Conservation (phyloP, 768 basidiomycete genomes). For the Boletus reticuloceps region DNA sequence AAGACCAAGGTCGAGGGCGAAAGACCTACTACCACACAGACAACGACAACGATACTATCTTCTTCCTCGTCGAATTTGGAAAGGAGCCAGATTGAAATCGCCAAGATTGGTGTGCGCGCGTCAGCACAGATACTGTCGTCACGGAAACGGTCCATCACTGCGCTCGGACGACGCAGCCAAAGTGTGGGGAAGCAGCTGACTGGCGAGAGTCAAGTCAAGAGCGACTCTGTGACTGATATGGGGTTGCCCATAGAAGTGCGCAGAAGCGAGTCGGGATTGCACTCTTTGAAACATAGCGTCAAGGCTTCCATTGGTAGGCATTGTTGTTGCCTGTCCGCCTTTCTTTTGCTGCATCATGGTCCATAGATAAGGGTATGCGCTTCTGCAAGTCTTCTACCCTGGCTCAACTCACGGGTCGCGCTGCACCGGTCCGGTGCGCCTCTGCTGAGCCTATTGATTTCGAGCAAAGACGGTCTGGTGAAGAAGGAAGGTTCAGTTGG, state of each 20-base stretch:
- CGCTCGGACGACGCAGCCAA: constrained; percentile 10
- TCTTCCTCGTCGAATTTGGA: constrained; percentile 24
- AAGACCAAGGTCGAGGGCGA: background rate
- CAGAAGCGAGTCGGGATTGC: constrained; percentile 40
- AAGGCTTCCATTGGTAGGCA: constrained; percentile 69
- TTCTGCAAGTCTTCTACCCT: constrained; percentile 64
- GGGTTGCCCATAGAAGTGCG: constrained; percentile 25
- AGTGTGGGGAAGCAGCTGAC: constrained; percentile 6
- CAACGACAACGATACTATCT: constrained; percentile 15
- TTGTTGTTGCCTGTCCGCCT: background rate
- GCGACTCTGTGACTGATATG: constrained; percentile 15
- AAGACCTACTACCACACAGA: constrained; percentile 9
- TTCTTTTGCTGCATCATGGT: background rate
- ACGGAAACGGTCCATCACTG: constrained; percentile 21
- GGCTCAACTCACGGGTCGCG: constrained; percentile 37
- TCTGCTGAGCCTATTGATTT: constrained; percentile 33
- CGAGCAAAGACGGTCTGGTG: constrained; percentile 31
- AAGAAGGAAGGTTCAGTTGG: constrained; percentile 34
- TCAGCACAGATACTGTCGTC: constrained; percentile 29
- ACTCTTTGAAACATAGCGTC: constrained; percentile 64
- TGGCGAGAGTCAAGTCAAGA: constrained; percentile 6
- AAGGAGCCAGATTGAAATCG: constrained; percentile 29
- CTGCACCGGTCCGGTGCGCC: constrained; percentile 28
- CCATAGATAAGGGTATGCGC: constrained; percentile 64
- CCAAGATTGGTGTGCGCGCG: constrained; percentile 26